These are phyloP conservation scores for Ulmus americana DNA, from an alignment of 331 rosid species.

Conservation along the genomic window DNA sequence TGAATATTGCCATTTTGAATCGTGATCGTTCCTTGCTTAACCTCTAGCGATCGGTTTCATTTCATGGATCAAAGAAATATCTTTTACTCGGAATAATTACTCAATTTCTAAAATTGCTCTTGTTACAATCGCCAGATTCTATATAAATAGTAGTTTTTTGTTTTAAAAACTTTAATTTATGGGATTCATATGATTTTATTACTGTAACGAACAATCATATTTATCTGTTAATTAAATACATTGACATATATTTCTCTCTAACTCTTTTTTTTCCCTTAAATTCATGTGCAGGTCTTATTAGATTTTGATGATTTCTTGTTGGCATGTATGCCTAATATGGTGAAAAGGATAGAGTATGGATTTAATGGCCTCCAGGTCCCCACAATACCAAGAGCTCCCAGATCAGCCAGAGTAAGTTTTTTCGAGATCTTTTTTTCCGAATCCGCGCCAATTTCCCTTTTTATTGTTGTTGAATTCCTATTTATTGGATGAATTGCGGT, in stretches of 20 bases:
- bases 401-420: constrained; percentile 78
- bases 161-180: not conserved
- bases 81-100: not conserved
- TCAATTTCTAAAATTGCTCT: not conserved
- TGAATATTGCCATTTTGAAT: not conserved
- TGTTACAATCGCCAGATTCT: not conserved
- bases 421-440: not conserved
- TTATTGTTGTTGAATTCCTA: constrained; percentile 17
- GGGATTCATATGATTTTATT: constrained; percentile 3
- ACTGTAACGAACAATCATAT: not conserved
- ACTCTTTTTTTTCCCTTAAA: not conserved
- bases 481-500: constrained; percentile 25
- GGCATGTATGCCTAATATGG: constrained; percentile 48
- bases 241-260: not conserved
- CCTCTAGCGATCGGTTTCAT: constrained; percentile 8
- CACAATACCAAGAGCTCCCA: constrained; percentile 61
- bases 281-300: constrained; percentile 9
- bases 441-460: constrained; percentile 3
- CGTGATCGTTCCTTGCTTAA: not conserved
- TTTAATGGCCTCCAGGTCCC: constrained; percentile 61
- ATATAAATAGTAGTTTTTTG: too few species aligned
- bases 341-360: constrained; percentile 59
- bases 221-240: not conserved
- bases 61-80: not conserved
- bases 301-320: constrained; percentile 39